Conservation (phyloP, 345 rosid genomes). For the Syzygium aromaticum region DNA sequence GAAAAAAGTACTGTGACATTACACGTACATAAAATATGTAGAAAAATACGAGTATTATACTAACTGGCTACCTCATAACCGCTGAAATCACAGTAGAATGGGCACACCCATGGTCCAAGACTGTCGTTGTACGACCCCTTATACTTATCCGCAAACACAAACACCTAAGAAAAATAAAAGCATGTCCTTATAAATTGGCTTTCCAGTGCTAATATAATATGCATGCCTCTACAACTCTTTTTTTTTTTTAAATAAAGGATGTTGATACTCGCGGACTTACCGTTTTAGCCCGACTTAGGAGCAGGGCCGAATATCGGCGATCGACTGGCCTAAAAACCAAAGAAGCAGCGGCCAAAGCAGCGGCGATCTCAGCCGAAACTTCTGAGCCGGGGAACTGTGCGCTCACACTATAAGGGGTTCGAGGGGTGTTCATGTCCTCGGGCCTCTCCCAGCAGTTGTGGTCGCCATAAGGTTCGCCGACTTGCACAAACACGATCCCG, state of each 20-base stretch:
- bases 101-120: constrained; percentile 53
- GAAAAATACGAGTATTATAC: neutral
- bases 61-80: constrained; percentile 45
- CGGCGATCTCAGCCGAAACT: constrained; percentile 78
- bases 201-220: neutral
- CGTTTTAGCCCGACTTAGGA: constrained; percentile 45
- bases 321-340: constrained; percentile 44
- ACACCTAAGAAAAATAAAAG: constrained; percentile 34
- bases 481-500: constrained; percentile 36
- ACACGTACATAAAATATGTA: too few relatives aligned
- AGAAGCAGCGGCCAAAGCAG: constrained; percentile 81
- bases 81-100: constrained; percentile 67
- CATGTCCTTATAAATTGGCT: neutral
- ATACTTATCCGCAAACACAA: constrained; percentile 54
- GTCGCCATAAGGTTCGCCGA: constrained; percentile 55
- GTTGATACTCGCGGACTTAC: constrained; percentile 10
- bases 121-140: constrained; percentile 60
- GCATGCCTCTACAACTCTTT: neutral
- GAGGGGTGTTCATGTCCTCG: constrained; percentile 87
- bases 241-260: neutral
- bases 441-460: constrained; percentile 93
- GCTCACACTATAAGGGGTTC: constrained; percentile 53
- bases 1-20: too few relatives aligned
- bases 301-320: constrained; percentile 28
- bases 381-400: constrained; percentile 65